Conservation (phyloP, 1,139 yeast genomes). For the Scheffersomyces quercinus region DNA sequence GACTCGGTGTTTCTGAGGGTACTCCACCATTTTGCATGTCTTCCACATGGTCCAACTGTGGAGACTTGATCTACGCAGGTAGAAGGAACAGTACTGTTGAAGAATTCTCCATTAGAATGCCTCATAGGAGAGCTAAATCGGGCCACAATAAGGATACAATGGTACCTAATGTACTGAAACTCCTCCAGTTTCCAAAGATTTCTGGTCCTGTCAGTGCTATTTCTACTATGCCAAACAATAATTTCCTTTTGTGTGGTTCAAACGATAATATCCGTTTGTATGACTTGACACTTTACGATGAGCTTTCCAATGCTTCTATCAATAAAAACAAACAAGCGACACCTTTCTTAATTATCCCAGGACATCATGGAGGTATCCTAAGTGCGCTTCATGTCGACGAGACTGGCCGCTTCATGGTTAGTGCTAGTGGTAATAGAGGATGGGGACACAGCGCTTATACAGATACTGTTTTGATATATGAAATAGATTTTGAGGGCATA, state of each 20-base stretch:
- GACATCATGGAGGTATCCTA: slow-evolving; percentile 59
- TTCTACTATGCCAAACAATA: slow-evolving; percentile 75
- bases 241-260: slow-evolving; percentile 84
- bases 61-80: slow-evolving; percentile 79
- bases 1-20: slow-evolving; percentile 58
- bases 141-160: slow-evolving; percentile 21
- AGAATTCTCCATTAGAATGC: slow-evolving; percentile 73
- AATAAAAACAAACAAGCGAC: slow-evolving; percentile 43
- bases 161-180: slow-evolving; percentile 54
- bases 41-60: slow-evolving; percentile 88
- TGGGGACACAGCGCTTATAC: slow-evolving; percentile 83
- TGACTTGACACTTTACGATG: slow-evolving; percentile 61
- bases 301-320: slow-evolving; percentile 21
- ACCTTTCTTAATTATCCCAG: slow-evolving; percentile 64
- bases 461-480: slow-evolving; percentile 80
- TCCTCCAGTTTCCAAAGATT: slow-evolving; percentile 76
- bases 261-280: slow-evolving; percentile 86
- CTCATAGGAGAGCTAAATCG: slow-evolving; percentile 30
- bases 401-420: slow-evolving; percentile 81
- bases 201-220: slow-evolving; percentile 92
- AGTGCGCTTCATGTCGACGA: slow-evolving; percentile 74
- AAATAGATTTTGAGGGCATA: slow-evolving; percentile 48
- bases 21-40: slow-evolving; percentile 96
- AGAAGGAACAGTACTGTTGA: slow-evolving; percentile 88
- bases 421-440: slow-evolving; percentile 94